A percentile compares a stretch with the other conserved stretches of the same genome.
Evolutionary conservation across 768 basidiomycete species (phyloP).

Genomic region (Strobilomyces confusus): DNA sequence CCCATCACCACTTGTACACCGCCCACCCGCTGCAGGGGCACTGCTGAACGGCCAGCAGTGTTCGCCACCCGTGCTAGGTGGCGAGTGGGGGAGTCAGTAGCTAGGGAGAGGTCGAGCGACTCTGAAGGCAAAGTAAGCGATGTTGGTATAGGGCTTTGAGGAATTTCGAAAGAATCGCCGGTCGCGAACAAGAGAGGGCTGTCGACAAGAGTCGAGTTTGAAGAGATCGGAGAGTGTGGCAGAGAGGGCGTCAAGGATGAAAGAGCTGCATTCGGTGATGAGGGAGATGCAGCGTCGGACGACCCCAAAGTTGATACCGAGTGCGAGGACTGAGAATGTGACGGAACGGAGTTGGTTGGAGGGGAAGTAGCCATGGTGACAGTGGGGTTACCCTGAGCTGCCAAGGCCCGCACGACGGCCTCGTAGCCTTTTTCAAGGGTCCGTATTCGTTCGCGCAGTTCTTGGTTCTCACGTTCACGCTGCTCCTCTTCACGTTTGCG

Average conservation of each 20-base stretch:
- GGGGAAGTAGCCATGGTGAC: slow-evolving; percentile 16
- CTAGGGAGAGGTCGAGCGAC: slow-evolving; percentile 33
- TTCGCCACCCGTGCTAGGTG: slow-evolving; percentile 98
- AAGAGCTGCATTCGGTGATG: slow-evolving; percentile 23
- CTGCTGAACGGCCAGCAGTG: slow-evolving; percentile 50
- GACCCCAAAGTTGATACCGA: slow-evolving; percentile 21
- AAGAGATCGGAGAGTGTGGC: slow-evolving; percentile 40
- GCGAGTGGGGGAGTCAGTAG: slow-evolving; percentile 69
- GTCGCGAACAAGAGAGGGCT: slow-evolving; percentile 26
- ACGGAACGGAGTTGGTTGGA: slow-evolving; percentile 10
- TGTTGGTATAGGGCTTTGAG: slow-evolving; percentile 36
- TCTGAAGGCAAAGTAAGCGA: slow-evolving; percentile 21
- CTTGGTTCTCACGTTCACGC: slow-evolving; percentile 65
- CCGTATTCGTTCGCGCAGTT: slow-evolving; percentile 70
- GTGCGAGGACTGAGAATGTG: slow-evolving; percentile 21
- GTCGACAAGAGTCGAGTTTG: slow-evolving; percentile 38
- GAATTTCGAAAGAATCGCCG: slow-evolving; percentile 29
- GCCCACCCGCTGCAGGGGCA: slow-evolving; percentile 95
- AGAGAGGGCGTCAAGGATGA: slow-evolving; percentile 33
- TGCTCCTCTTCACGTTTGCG: slow-evolving; percentile 36
- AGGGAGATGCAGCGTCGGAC: slow-evolving; percentile 21
- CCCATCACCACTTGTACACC: slow-evolving; percentile 30
- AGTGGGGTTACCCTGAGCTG: slow-evolving; percentile 48
- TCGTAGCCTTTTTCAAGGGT: slow-evolving; percentile 82
- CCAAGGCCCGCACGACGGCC: slow-evolving; percentile 70